These are phyloP conservation scores for Lasiosphaeris hirsuta DNA, from an alignment of 495 filamentous ascomycete species.

Conservation along the genomic window DNA sequence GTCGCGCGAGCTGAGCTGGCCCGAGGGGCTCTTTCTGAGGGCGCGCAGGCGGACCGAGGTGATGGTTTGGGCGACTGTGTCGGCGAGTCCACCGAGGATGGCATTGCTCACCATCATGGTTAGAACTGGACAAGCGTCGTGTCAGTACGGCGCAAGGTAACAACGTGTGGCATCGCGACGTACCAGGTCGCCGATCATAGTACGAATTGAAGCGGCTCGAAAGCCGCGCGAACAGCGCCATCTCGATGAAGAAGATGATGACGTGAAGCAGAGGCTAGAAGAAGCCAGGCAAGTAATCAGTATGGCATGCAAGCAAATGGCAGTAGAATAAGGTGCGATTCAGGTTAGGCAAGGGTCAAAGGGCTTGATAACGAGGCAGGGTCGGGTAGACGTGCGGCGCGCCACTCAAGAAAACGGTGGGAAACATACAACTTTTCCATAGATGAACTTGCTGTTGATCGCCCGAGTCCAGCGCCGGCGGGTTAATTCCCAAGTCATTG, in stretches of 20 bases:
- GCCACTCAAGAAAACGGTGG: conserved; percentile 14
- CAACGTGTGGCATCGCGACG: conserved; percentile 12
- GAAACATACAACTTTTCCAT: conserved; percentile 70
- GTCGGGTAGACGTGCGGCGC: not conserved
- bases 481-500: conserved; percentile 54
- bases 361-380: not conserved
- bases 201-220: conserved; percentile 87
- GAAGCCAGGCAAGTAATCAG: conserved; percentile 6
- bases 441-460: conserved; percentile 75
- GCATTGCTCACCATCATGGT: conserved; percentile 99
- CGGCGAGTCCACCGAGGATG: conserved; percentile 77
- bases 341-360: not conserved
- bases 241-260: conserved; percentile 81
- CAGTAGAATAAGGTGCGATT: not conserved
- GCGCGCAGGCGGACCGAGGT: conserved; percentile 73
- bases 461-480: conserved; percentile 62
- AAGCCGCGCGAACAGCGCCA: conserved; percentile 76
- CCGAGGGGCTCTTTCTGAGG: conserved; percentile 50
- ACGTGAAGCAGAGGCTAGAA: conserved; percentile 80
- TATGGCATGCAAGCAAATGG: not conserved
- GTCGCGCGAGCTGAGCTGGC: conserved; percentile 46
- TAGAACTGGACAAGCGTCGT: conserved; percentile 55
- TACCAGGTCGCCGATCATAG: conserved; percentile 83
- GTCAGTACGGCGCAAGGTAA: not conserved
- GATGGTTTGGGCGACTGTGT: conserved; percentile 92